These are phyloP conservation scores for Dactylellina parvicollis DNA, from an alignment of 2,329 filamentous ascomycete genomes.

Conservation along the genomic window DNA sequence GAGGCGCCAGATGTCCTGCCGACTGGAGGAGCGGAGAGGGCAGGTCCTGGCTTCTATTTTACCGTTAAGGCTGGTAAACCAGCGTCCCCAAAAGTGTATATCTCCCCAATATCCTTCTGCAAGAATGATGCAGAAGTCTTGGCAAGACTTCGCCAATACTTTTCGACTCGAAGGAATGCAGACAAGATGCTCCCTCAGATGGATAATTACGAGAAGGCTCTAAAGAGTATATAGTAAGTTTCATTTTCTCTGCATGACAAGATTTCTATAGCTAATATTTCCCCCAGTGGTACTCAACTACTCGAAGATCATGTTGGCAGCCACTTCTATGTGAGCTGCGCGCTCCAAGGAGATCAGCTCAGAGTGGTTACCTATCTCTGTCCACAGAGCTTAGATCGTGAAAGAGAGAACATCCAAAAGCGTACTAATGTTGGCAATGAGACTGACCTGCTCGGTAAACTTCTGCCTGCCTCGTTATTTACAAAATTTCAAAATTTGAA, in stretches of 20 bases:
- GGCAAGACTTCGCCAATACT: constrained; percentile 54
- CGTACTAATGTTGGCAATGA: not conserved
- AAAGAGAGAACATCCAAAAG: not conserved
- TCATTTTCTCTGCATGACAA: not conserved
- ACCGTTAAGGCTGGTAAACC: constrained; percentile 56
- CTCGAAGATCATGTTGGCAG: constrained; percentile 44
- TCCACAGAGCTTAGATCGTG: constrained; percentile 36
- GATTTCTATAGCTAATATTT: not conserved
- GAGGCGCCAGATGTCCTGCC: constrained; percentile 56
- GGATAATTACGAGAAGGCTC: constrained; percentile 56
- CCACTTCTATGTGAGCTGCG: constrained; percentile 53
- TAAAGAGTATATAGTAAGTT: constrained; percentile 55
- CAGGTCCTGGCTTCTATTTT: constrained; percentile 58
- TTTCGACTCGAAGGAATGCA: constrained; percentile 51
- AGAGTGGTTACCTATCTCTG: constrained; percentile 53
- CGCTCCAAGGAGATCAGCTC: constrained; percentile 44
- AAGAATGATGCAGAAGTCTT: constrained; percentile 57
- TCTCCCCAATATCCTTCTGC: constrained; percentile 56
- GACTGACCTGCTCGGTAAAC: not conserved
- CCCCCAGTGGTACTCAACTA: constrained; percentile 36
- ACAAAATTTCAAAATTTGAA: constrained; percentile 14
- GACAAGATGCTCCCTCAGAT: constrained; percentile 47
- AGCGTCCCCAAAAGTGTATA: constrained; percentile 56
- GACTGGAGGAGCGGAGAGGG: constrained; percentile 51
- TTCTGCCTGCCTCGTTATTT: not conserved